phyloP scores from a whole-genome alignment of 2,329 filamentous ascomycete genomes.

The Ambrosiella xylebori region DNA sequence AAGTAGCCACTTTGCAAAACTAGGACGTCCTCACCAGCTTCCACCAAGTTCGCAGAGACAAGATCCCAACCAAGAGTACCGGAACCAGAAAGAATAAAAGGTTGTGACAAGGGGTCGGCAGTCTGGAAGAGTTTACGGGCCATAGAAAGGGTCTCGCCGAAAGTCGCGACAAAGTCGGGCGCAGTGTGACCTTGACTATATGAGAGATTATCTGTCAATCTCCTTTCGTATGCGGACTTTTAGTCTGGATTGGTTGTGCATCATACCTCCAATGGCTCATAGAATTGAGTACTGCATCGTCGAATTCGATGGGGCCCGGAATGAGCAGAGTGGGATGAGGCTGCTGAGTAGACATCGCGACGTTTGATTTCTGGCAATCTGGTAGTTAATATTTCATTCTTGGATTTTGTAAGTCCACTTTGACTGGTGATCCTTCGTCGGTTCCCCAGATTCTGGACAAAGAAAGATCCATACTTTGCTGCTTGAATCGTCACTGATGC shows the following conservation, averaged over 20 bases:
- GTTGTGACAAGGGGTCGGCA: conserved; percentile 63
- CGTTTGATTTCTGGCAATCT: neutral
- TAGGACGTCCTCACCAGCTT: conserved; percentile 76
- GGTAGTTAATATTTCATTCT: neutral
- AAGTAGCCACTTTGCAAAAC: conserved; percentile 97
- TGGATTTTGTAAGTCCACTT: neutral
- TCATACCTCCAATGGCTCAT: conserved; percentile 81
- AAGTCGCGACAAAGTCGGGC: conserved; percentile 70
- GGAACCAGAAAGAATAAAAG: conserved; percentile 84
- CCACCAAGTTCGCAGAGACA: conserved; percentile 80
- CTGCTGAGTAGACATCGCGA: conserved; percentile 41
- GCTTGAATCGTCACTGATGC: neutral
- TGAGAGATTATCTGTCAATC: too few relatives aligned
- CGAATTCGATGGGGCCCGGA: conserved; percentile 93
- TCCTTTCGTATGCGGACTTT: neutral
- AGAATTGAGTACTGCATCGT: conserved; percentile 85
- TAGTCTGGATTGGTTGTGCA: neutral
- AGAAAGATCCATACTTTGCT: neutral
- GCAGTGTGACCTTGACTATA: conserved; percentile 83
- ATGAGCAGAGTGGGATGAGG: conserved; percentile 67
- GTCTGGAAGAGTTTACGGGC: conserved; percentile 91
- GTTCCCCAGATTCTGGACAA: neutral
- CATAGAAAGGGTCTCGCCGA: conserved; percentile 76
- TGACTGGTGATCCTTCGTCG: neutral
- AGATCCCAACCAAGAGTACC: conserved; percentile 95